Evolutionary conservation across 2,329 filamentous ascomycete species (phyloP).

Genomic region (Drechslerella dactyloides): DNA sequence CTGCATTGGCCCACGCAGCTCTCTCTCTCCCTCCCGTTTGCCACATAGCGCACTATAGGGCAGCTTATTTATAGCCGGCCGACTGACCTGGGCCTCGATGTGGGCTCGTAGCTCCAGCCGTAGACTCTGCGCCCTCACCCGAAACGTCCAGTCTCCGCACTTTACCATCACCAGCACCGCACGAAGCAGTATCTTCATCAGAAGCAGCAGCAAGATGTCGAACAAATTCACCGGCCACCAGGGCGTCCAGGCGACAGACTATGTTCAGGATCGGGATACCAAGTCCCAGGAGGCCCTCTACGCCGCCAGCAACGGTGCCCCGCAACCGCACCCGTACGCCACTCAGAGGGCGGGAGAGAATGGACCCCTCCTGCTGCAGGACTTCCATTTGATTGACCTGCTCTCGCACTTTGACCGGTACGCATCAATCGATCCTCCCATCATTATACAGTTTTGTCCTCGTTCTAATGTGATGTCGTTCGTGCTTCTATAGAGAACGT

Average conservation of each 20-base stretch:
- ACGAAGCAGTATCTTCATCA: conserved; percentile 11
- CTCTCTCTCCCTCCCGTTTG: background rate
- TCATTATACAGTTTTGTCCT: conserved; percentile 7
- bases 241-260: conserved; percentile 34
- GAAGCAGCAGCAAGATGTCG: conserved; percentile 29
- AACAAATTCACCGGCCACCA: conserved; percentile 43
- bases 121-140: conserved; percentile 21
- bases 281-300: conserved; percentile 59
- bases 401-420: conserved; percentile 64
- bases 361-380: conserved; percentile 68
- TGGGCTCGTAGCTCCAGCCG: conserved; percentile 27
- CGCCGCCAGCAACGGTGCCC: conserved; percentile 65
- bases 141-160: conserved; percentile 1
- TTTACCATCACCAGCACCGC: too few relatives aligned
- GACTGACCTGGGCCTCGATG: conserved; percentile 30
- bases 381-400: conserved; percentile 70
- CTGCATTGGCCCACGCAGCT: background rate
- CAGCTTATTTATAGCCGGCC: conserved; percentile 6
- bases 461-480: background rate
- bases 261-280: conserved; percentile 36
- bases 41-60: background rate
- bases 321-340: conserved; percentile 67
- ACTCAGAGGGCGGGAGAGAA: conserved; percentile 65
- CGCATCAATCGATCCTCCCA: background rate
- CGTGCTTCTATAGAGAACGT: conserved; percentile 57